These are phyloP conservation scores for Scedosporium boydii DNA, from an alignment of 2,329 filamentous ascomycete genomes.

Conservation along the genomic window DNA sequence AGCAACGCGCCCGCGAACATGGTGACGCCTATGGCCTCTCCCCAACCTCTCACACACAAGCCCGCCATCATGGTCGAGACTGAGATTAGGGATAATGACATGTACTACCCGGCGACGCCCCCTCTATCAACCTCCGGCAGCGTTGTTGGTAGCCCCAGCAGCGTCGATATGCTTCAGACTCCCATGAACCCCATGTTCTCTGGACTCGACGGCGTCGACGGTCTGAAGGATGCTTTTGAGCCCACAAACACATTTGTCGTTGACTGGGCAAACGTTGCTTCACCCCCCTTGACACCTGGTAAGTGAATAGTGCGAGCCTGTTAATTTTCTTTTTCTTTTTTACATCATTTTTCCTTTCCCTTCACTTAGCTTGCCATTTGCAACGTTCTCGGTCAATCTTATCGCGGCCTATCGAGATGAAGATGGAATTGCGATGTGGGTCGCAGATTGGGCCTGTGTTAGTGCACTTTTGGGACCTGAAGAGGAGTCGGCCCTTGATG, in stretches of 20 bases:
- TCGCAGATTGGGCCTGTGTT: neutral
- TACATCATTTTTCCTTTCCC: neutral
- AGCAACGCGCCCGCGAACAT: constrained; percentile 37
- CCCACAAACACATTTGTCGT: constrained; percentile 64
- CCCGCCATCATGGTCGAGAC: constrained; percentile 72
- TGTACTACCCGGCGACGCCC: constrained; percentile 76
- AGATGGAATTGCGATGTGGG: no score
- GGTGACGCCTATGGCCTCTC: constrained; percentile 68
- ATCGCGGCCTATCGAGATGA: neutral
- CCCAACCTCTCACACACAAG: constrained; percentile 65
- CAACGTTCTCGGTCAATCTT: neutral
- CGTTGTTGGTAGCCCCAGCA: constrained; percentile 76
- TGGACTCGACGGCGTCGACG: constrained; percentile 53
- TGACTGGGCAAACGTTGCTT: constrained; percentile 69
- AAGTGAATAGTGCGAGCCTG: constrained; percentile 31
- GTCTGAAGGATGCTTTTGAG: constrained; percentile 61
- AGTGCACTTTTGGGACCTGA: neutral
- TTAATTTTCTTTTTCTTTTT: no score
- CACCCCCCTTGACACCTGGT: constrained; percentile 87
- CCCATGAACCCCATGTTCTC: constrained; percentile 75
- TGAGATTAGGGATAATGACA: constrained; percentile 54
- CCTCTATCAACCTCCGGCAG: constrained; percentile 79
- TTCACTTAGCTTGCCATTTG: no score
- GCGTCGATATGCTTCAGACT: constrained; percentile 69
- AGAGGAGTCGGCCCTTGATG: neutral